Conservation (phyloP, 345 rosid species). For the Anacardium occidentale region DNA sequence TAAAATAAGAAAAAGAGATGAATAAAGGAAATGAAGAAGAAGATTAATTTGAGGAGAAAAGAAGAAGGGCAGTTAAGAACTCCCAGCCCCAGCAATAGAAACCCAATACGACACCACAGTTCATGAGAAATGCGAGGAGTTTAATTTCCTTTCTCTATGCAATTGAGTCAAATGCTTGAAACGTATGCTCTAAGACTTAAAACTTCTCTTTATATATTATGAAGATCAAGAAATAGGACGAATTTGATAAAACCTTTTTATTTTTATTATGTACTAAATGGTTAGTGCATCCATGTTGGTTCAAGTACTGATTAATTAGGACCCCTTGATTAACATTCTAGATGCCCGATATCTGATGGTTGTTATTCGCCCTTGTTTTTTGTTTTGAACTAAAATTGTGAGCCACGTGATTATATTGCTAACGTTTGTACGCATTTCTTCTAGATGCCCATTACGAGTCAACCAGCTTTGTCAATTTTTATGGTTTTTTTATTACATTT, state of each 20-base stretch:
- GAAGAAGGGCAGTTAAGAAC: constrained; percentile 64
- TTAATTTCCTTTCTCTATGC: background rate
- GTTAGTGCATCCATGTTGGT: background rate
- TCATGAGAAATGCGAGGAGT: constrained; percentile 57
- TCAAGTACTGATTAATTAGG: background rate
- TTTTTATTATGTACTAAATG: background rate
- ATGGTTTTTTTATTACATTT: no score
- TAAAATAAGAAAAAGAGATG: no score
- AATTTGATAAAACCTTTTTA: no score
- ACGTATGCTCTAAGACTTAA: constrained; percentile 37
- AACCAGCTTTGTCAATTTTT: background rate
- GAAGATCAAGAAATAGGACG: background rate
- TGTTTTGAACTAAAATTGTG: no score
- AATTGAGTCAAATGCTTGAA: constrained; percentile 28
- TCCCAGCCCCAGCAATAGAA: constrained; percentile 71
- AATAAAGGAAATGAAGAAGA: background rate
- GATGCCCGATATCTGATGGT: background rate
- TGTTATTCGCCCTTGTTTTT: background rate
- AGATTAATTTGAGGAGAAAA: constrained; percentile 30
- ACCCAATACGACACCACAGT: constrained; percentile 71
- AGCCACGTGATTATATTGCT: background rate
- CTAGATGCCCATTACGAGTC: constrained; percentile 5
- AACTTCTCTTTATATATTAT: constrained; percentile 9
- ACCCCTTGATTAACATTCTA: background rate
- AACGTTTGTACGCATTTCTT: background rate